phyloP scores from a whole-genome alignment of 2,329 filamentous ascomycete species.

The Pseudomassariella vexata region DNA sequence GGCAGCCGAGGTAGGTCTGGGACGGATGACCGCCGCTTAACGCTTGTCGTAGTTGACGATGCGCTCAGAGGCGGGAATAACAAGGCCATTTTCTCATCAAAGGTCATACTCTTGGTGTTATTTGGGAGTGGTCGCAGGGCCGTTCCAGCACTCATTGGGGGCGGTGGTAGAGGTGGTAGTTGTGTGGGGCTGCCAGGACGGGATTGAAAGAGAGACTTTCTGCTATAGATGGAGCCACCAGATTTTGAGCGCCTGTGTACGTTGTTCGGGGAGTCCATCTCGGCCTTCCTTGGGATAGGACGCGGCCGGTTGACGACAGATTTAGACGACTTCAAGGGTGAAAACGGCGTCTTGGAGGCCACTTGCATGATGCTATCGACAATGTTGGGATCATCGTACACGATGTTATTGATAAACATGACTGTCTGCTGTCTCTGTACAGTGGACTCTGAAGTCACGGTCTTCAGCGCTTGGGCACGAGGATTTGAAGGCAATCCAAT shows the following conservation, averaged over 20 bases:
- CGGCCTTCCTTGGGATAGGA: constrained; percentile 45
- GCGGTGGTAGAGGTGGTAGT: constrained; percentile 45
- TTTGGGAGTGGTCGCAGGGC: constrained; percentile 39
- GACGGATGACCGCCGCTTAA: constrained; percentile 32
- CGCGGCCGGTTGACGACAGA: constrained; percentile 50
- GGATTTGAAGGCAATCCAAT: constrained; percentile 45
- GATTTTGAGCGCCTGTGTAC: constrained; percentile 45
- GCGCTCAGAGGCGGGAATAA: constrained; percentile 35
- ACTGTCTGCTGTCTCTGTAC: constrained; percentile 38
- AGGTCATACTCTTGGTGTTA: constrained; percentile 52
- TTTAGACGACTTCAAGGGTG: constrained; percentile 17
- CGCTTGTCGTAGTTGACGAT: constrained; percentile 14
- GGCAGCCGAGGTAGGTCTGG: constrained; percentile 38
- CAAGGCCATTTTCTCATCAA: constrained; percentile 50
- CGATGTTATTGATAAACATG: constrained; percentile 51
- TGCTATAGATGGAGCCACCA: constrained; percentile 35
- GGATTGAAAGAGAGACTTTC: constrained; percentile 39
- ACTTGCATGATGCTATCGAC: constrained; percentile 44
- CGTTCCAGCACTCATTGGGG: constrained; percentile 36
- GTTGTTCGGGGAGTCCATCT: constrained; percentile 33
- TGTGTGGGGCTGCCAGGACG: constrained; percentile 39
- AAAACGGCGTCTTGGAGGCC: constrained; percentile 25
- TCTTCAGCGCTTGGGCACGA: constrained; percentile 28
- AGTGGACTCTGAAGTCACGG: constrained; percentile 19
- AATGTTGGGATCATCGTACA: constrained; percentile 44